Evolutionary conservation across 345 rosid species (phyloP).

Genomic region (Eucalyptus polyanthemos): DNA sequence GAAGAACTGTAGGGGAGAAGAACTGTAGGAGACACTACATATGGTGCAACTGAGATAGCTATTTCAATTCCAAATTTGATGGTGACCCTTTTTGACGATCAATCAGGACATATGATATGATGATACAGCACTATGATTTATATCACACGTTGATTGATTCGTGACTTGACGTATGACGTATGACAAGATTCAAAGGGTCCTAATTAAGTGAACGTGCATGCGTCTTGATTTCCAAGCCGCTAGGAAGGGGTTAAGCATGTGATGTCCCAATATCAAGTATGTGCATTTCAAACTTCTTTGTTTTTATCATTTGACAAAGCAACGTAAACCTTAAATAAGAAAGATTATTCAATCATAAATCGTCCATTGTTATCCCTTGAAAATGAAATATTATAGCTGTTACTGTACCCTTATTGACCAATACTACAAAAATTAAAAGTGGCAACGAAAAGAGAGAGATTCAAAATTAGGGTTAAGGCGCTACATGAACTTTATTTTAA

Average conservation of each 20-base stretch:
- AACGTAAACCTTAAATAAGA: not conserved
- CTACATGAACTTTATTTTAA: not conserved
- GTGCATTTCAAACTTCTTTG: not conserved
- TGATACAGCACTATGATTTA: not conserved
- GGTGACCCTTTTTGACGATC: not conserved
- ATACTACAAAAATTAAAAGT: not conserved
- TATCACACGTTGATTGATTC: not conserved
- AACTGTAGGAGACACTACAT: not conserved
- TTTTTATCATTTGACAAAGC: not conserved
- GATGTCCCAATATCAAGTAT: not conserved
- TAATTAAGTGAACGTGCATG: not conserved
- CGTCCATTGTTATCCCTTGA: not conserved
- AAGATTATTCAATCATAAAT: not conserved
- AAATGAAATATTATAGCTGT: not conserved
- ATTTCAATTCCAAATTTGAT: not conserved
- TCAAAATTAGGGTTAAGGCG: not conserved
- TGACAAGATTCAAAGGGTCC: not conserved
- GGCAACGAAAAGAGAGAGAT: not conserved
- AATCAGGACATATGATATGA: not conserved
- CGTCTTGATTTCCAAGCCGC: not conserved
- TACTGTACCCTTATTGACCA: not conserved
- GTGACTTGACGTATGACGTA: not conserved
- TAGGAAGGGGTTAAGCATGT: not conserved
- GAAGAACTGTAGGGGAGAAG: too few relatives aligned
- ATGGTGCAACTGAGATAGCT: not conserved